Conservation (phyloP, 139 green algal genomes). For the Chlamydomonas applanata region DNA sequence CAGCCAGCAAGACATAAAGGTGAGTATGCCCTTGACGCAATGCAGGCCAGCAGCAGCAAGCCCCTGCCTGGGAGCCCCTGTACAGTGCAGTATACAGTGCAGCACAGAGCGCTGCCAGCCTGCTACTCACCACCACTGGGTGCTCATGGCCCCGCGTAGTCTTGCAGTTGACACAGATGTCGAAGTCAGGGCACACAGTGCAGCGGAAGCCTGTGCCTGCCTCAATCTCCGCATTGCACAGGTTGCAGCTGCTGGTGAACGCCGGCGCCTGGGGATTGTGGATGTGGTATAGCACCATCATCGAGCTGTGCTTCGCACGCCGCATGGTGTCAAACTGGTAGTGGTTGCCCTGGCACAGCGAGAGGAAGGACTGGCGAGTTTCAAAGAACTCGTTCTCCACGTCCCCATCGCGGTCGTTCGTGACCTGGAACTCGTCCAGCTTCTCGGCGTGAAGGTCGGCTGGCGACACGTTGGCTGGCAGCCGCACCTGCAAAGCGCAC, state of each 20-base stretch:
- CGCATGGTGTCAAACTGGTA: conserved; percentile 98
- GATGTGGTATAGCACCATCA: conserved; percentile 99
- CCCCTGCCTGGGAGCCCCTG: too few species aligned
- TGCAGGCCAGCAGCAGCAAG: conserved; percentile 1
- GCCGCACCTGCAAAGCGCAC: conserved; percentile 17
- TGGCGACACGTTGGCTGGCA: conserved; percentile 37
- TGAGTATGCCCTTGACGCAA: too few species aligned
- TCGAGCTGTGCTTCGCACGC: conserved; percentile 95
- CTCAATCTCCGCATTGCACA: conserved; percentile 88
- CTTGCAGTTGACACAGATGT: conserved; percentile 88
- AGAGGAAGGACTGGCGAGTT: conserved; percentile 63
- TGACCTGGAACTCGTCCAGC: conserved; percentile 13
- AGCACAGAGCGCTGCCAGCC: too few species aligned
- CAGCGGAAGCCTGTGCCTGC: conserved; percentile 87
- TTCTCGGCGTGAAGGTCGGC: conserved; percentile 28
- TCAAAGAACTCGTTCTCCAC: conserved; percentile 95
- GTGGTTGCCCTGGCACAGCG: conserved; percentile 82
- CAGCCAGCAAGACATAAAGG: too few species aligned
- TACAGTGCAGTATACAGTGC: too few species aligned
- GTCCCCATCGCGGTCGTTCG: conserved; percentile 54
- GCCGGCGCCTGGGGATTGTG: conserved; percentile 88
- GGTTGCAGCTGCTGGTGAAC: conserved; percentile 84
- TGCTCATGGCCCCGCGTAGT: conserved; percentile 54
- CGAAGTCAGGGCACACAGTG: conserved; percentile 89
- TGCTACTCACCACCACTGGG: conserved; percentile 63